Evolutionary conservation across 495 filamentous ascomycete genomes (phyloP).

Genomic region (Penicillium psychrofluorescens): DNA sequence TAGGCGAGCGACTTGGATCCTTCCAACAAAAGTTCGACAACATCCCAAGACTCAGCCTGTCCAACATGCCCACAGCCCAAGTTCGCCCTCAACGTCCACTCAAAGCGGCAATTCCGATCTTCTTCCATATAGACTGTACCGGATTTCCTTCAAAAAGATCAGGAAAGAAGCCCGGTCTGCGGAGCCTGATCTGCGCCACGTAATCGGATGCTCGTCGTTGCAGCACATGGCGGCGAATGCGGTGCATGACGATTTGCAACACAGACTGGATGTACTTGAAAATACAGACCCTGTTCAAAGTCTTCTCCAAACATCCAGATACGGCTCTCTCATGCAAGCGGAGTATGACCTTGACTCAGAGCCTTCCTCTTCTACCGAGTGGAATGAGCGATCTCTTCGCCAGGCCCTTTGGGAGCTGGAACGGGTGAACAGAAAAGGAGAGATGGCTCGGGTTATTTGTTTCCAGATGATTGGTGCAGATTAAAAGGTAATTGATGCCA

Average conservation of each 20-base stretch:
- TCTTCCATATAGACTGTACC: slow-evolving; percentile 17
- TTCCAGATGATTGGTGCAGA: slow-evolving; percentile 12
- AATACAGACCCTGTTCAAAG: background rate
- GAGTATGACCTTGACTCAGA: slow-evolving; percentile 3
- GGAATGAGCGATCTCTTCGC: slow-evolving; percentile 14
- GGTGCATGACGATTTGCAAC: slow-evolving; percentile 12
- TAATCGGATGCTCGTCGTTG: slow-evolving; percentile 17
- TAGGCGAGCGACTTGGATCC: too few relatives aligned
- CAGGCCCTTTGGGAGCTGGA: slow-evolving; percentile 14
- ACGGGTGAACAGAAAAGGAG: slow-evolving; percentile 8
- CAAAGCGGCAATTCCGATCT: slow-evolving; percentile 14
- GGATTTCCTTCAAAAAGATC: slow-evolving; percentile 19
- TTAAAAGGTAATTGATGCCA: too few relatives aligned
- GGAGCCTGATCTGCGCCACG: slow-evolving; percentile 17
- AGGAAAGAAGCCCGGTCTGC: slow-evolving; percentile 15
- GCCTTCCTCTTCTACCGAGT: background rate
- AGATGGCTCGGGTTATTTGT: slow-evolving; percentile 15
- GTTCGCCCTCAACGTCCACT: slow-evolving; percentile 3
- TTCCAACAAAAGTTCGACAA: too few relatives aligned
- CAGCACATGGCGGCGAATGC: slow-evolving; percentile 9
- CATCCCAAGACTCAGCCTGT: too few relatives aligned
- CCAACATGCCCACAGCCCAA: background rate
- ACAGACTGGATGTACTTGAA: slow-evolving; percentile 11
- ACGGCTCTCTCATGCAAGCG: slow-evolving; percentile 6
- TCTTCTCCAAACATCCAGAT: slow-evolving; percentile 8